Conservation (phyloP, 108 stramenopile species). For the Discostella stelligeroides region DNA sequence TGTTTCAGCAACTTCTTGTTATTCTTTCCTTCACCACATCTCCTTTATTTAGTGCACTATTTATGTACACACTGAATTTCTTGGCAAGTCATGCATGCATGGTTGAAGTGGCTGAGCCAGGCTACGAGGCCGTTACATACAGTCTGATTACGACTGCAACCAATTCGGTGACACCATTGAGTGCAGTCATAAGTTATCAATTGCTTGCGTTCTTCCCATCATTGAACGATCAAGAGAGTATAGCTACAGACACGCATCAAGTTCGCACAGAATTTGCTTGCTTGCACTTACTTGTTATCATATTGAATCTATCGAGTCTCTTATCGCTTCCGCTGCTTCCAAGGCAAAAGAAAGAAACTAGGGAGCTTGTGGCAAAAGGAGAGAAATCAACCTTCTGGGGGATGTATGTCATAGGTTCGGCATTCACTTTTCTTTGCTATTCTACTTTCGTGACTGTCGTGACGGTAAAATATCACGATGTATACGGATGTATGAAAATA, state of each 20-base stretch:
- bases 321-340: constrained; percentile 49
- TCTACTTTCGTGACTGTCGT: constrained; percentile 46
- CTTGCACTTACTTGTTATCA: constrained; percentile 32
- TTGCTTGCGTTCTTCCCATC: constrained; percentile 50
- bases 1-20: not conserved
- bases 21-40: constrained; percentile 3
- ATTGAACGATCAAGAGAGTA: constrained; percentile 41
- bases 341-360: constrained; percentile 55
- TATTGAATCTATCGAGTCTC: constrained; percentile 46
- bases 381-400: constrained; percentile 42
- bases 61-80: constrained; percentile 55
- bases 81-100: constrained; percentile 43
- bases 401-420: constrained; percentile 26
- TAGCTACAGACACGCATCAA: constrained; percentile 48
- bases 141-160: constrained; percentile 49
- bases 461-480: constrained; percentile 45
- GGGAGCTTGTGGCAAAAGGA: constrained; percentile 52
- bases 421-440: constrained; percentile 39
- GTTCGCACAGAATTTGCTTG: constrained; percentile 43
- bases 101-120: constrained; percentile 54
- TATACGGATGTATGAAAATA: constrained; percentile 46
- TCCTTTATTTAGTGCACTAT: constrained; percentile 26
- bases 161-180: constrained; percentile 48
- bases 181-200: constrained; percentile 51
- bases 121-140: constrained; percentile 53